These are phyloP conservation scores for Anisodus acutangulus DNA, from an alignment of 257 asterid species.

Conservation along the genomic window DNA sequence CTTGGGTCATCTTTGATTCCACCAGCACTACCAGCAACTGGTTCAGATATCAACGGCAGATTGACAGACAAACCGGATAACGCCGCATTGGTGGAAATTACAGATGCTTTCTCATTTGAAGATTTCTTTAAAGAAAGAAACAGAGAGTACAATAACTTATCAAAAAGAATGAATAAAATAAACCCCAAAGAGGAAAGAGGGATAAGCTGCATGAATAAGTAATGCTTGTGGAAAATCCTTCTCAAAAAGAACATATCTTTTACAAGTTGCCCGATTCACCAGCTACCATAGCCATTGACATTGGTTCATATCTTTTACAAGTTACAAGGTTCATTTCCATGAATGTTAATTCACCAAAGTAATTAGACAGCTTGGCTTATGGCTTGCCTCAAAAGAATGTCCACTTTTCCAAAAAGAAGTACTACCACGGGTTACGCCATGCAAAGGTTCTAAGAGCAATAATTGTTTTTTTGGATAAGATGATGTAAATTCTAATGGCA, in stretches of 20 bases:
- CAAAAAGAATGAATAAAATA: neutral
- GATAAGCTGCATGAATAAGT: neutral
- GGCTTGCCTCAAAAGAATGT: slow-evolving; percentile 3
- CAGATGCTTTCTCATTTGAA: slow-evolving; percentile 49
- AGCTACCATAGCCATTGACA: neutral
- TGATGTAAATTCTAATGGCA: neutral
- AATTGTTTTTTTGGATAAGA: neutral
- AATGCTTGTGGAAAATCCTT: slow-evolving; percentile 9
- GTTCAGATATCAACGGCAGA: slow-evolving; percentile 42
- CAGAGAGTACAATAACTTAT: neutral
- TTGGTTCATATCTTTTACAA: no score
- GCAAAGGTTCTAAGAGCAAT: neutral
- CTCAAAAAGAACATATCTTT: neutral
- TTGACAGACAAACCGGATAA: slow-evolving; percentile 40
- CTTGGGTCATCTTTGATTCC: slow-evolving; percentile 36
- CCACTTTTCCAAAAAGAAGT: neutral
- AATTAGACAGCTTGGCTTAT: neutral
- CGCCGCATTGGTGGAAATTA: slow-evolving; percentile 44
- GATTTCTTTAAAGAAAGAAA: slow-evolving; percentile 44
- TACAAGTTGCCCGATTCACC: neutral
- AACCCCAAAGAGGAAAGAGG: neutral
- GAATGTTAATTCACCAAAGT: neutral
- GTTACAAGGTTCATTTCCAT: neutral
- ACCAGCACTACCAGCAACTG: slow-evolving; percentile 33
- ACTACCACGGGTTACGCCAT: neutral